Evolutionary conservation across 2,329 filamentous ascomycete genomes (phyloP).

Genomic region (Exophiala aquamarina): DNA sequence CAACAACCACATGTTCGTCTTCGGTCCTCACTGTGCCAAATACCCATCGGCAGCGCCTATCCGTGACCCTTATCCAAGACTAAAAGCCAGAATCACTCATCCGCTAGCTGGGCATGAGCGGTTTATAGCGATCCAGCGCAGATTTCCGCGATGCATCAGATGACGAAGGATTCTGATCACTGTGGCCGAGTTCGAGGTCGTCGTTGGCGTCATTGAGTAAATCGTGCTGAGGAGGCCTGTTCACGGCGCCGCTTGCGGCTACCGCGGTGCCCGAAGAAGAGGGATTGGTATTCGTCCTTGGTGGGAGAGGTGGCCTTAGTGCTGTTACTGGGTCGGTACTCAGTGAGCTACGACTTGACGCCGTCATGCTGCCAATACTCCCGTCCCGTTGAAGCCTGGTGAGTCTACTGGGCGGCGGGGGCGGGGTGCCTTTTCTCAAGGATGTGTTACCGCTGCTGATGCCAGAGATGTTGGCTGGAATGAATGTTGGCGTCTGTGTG

Average conservation of each 20-base stretch:
- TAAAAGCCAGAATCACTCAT: too few species aligned
- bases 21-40: too few species aligned
- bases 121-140: constrained; percentile 21
- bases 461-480: neutral
- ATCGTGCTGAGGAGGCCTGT: neutral
- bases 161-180: neutral
- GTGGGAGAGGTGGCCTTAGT: constrained; percentile 14
- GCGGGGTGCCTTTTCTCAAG: neutral
- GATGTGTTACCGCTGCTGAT: neutral
- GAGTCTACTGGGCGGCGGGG: neutral
- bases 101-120: constrained; percentile 17
- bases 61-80: too few species aligned
- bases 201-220: constrained; percentile 16
- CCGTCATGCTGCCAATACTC: neutral
- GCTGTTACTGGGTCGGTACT: neutral
- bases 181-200: neutral
- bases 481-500: neutral
- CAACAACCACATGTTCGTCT: too few species aligned
- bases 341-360: neutral
- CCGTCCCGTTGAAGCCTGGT: neutral
- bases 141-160: neutral
- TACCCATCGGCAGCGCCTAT: too few species aligned
- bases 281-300: constrained; percentile 13
- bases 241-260: neutral
- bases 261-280: neutral